phyloP scores from a whole-genome alignment of 495 filamentous ascomycete genomes.

The Penicillium cosmopolitanum region DNA sequence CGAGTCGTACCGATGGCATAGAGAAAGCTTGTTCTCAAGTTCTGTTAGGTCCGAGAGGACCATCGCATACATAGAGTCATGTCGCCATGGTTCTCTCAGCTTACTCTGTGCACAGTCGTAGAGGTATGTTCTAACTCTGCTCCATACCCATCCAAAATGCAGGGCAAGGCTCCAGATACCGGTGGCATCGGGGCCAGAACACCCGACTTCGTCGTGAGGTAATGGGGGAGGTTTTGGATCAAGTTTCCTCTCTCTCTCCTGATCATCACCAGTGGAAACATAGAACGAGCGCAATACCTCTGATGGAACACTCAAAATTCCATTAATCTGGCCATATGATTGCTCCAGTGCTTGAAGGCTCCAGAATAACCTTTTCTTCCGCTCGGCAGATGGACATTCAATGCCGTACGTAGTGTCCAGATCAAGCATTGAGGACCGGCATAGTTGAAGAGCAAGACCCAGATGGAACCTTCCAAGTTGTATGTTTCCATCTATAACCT shows the following conservation, averaged over 20 bases:
- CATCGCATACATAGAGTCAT: slow-evolving; percentile 51
- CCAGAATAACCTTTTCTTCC: slow-evolving; percentile 51
- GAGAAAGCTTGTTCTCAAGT: slow-evolving; percentile 47
- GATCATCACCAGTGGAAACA: slow-evolving; percentile 26
- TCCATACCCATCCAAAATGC: slow-evolving; percentile 53
- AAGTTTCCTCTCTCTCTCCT: slow-evolving; percentile 11
- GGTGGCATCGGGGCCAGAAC: slow-evolving; percentile 31
- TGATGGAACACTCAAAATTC: slow-evolving; percentile 38
- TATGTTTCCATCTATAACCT: slow-evolving; percentile 39
- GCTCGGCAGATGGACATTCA: slow-evolving; percentile 35
- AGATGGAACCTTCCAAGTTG: slow-evolving; percentile 49
- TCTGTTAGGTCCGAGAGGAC: slow-evolving; percentile 48
- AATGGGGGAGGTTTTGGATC: slow-evolving; percentile 38
- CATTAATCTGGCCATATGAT: slow-evolving; percentile 45
- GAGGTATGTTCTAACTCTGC: slow-evolving; percentile 43
- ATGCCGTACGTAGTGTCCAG: slow-evolving; percentile 36
- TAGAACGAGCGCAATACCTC: slow-evolving; percentile 40
- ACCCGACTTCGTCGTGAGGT: slow-evolving; percentile 41
- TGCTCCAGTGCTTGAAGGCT: slow-evolving; percentile 47
- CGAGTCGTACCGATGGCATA: slow-evolving; percentile 50
- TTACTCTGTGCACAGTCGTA: slow-evolving; percentile 45
- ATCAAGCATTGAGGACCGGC: slow-evolving; percentile 48
- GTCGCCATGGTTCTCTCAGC: slow-evolving; percentile 50
- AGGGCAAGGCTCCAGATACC: slow-evolving; percentile 49
- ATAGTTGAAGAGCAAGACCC: slow-evolving; percentile 47